A percentile compares a stretch with the other conserved stretches of the same genome.
Conservation (phyloP, 345 rosid species). For the Kernera saxatilis region DNA sequence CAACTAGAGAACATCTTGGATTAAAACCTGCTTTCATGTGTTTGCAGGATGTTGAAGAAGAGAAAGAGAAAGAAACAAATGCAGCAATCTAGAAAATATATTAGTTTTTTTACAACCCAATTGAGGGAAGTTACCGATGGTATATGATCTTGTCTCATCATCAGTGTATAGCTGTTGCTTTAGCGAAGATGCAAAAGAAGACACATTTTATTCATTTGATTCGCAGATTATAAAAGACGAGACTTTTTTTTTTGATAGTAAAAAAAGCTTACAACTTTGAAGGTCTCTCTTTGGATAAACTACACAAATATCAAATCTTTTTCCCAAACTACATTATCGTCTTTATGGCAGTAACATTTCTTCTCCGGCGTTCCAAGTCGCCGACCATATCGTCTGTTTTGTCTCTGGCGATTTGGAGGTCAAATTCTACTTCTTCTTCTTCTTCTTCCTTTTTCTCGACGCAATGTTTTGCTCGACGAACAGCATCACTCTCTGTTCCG, state of each 20-base stretch:
- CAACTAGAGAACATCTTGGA: neutral
- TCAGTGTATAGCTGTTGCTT: constrained; percentile 30
- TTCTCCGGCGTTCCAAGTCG: constrained; percentile 31
- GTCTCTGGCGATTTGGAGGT: constrained; percentile 11
- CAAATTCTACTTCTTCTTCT: constrained; percentile 23
- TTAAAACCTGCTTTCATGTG: neutral
- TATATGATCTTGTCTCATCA: constrained; percentile 12
- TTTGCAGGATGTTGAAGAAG: constrained; percentile 65
- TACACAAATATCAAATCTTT: neutral
- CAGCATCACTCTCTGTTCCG: constrained; percentile 37
- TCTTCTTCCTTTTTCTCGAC: constrained; percentile 38
- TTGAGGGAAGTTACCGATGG: neutral
- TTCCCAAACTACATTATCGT: neutral
- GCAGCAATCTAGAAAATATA: constrained; percentile 17
- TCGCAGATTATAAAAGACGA: constrained; percentile 5
- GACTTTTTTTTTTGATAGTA: neutral
- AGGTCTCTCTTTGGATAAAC: neutral
- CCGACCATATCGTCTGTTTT: constrained; percentile 23
- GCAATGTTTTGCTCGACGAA: constrained; percentile 32
- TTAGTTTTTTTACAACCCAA: constrained; percentile 1
- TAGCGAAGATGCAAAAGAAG: constrained; percentile 17
- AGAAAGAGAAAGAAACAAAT: constrained; percentile 35
- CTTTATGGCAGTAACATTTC: constrained; percentile 22
- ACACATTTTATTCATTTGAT: constrained; percentile 13
- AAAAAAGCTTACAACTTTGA: neutral